Conservation (phyloP, 805 yeast genomes). For the Candida saitoana region DNA sequence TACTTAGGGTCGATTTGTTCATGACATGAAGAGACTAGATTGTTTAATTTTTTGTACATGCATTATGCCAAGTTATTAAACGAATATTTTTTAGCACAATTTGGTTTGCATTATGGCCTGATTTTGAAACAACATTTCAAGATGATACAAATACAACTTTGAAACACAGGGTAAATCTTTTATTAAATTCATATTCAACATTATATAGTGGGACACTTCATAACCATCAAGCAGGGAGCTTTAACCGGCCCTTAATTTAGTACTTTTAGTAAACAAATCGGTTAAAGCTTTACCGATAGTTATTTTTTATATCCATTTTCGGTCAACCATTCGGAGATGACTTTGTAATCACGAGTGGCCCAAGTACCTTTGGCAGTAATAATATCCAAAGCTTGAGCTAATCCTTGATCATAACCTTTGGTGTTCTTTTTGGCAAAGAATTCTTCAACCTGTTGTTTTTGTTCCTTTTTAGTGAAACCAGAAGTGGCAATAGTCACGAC, state of each 20-base stretch:
- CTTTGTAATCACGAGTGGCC: slow-evolving; percentile 52
- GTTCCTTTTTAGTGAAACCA: slow-evolving; percentile 55
- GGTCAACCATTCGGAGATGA: slow-evolving; percentile 47
- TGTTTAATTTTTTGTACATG: neutral
- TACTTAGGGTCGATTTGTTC: neutral
- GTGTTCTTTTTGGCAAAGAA: slow-evolving; percentile 55
- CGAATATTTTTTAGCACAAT: no score
- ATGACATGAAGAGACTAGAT: neutral
- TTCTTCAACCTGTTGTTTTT: slow-evolving; percentile 45
- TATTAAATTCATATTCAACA: neutral
- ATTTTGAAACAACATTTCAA: no score
- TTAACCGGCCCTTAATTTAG: no score
- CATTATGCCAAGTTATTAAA: no score
- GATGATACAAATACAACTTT: no score
- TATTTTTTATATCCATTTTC: slow-evolving; percentile 26
- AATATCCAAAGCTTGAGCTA: slow-evolving; percentile 62
- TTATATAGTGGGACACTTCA: no score
- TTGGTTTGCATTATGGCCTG: no score
- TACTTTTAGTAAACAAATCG: no score
- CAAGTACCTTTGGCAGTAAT: slow-evolving; percentile 54
- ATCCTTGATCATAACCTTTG: slow-evolving; percentile 60
- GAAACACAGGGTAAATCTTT: neutral
- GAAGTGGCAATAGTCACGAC: slow-evolving; percentile 62
- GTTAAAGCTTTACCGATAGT: slow-evolving; percentile 6
- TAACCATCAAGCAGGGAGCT: no score